Evolutionary conservation across 345 rosid species (phyloP).

Genomic region (Aethionema arabicum): DNA sequence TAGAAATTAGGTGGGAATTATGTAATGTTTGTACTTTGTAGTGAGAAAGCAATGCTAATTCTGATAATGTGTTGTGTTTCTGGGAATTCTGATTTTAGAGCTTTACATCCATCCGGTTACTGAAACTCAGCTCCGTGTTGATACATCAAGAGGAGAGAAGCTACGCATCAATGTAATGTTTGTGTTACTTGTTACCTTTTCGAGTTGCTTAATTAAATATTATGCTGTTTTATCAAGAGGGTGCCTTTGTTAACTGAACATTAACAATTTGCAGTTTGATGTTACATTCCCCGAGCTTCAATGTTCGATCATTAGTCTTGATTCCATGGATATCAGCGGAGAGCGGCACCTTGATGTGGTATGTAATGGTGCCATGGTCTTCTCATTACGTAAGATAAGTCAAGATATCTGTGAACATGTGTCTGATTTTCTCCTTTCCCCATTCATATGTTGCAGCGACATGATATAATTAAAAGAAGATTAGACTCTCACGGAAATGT

Average conservation of each 20-base stretch:
- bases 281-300: conserved; percentile 89
- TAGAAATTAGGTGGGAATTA: background rate
- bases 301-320: conserved; percentile 88
- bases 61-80: background rate
- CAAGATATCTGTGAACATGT: background rate
- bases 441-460: conserved; percentile 54
- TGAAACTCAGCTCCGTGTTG: conserved; percentile 90
- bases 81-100: conserved; percentile 42
- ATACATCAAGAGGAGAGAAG: conserved; percentile 95
- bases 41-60: background rate
- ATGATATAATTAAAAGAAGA: conserved; percentile 86
- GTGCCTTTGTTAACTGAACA: background rate
- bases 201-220: background rate
- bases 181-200: conserved; percentile 5
- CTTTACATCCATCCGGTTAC: conserved; percentile 85
- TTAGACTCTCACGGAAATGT: conserved; percentile 73
- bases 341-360: conserved; percentile 97
- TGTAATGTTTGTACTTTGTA: background rate
- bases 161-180: conserved; percentile 71
- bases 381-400: background rate
- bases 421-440: background rate
- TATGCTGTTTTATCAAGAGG: conserved; percentile 2
- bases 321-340: conserved; percentile 97
- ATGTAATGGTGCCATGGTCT: conserved; percentile 32
- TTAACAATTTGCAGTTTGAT: conserved; percentile 65